phyloP scores from a whole-genome alignment of 176 grass and related monocot species.

The Areca catechu region DNA sequence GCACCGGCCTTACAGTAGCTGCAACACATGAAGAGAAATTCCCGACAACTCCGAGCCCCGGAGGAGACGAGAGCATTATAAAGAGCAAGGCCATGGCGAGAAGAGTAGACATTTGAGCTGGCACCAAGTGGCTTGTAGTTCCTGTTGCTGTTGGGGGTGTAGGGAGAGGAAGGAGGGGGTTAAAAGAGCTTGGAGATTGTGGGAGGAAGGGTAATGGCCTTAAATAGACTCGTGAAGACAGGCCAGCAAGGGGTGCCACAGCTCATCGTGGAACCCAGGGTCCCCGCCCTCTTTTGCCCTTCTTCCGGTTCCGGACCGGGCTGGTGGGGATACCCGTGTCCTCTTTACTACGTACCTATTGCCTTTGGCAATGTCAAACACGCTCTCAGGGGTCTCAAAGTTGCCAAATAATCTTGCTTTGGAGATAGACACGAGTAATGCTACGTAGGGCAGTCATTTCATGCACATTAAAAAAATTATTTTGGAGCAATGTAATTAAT shows the following conservation, averaged over 20 bases:
- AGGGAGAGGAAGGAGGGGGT: background rate
- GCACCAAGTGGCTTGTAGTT: too few species aligned
- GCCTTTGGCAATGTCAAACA: too few species aligned
- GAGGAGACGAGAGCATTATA: conserved; percentile 8
- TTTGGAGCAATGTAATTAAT: too few species aligned
- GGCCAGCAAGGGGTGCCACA: conserved; percentile 5
- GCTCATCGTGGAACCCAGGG: conserved; percentile 15
- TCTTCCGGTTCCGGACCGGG: background rate
- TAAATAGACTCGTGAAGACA: conserved; percentile 38
- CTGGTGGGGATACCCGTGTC: conserved; percentile 42
- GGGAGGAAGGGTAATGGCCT: background rate
- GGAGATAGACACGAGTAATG: too few species aligned
- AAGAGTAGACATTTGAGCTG: conserved; percentile 6
- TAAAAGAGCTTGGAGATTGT: background rate
- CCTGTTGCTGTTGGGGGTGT: background rate
- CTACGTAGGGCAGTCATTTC: too few species aligned
- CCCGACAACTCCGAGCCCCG: background rate
- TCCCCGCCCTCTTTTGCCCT: background rate
- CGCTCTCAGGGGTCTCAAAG: too few species aligned
- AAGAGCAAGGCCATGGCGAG: conserved; percentile 21
- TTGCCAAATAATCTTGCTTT: too few species aligned
- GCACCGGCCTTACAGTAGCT: background rate
- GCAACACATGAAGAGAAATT: background rate
- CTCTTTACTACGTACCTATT: too few species aligned
- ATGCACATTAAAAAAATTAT: too few species aligned